Base-by-base conservation (phyloP, 345 rosid genomes). In the Eucalyptus cloeziana region DNA sequence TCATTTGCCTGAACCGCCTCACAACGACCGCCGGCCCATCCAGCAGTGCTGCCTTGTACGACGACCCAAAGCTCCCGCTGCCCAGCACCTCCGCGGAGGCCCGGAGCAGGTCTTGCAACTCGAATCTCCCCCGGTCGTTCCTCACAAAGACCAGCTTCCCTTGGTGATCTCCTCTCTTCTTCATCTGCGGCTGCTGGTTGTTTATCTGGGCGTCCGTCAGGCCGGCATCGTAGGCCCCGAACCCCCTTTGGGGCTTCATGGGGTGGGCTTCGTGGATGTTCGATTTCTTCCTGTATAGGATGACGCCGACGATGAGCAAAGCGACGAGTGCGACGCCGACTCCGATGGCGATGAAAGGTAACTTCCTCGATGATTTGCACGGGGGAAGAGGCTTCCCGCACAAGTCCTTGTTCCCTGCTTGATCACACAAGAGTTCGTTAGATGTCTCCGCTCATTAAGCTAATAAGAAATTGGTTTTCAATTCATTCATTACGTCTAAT, bases 81-180 rank as follows among this genome's bases (percentile, higher is more conserved):
- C 99, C 99, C 89, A 97, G 86, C 31, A 94, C 94, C 92, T 96
- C 96, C 10, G 99, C 99, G 0, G 98, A 95, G 2, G 99, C 96
- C 87, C 96, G 93, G 7, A 96, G 98, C 88, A 96, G 91, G 87
- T 96, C 97, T n/a, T 93, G 96, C 86, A 96, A 91, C 76, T 95
- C 96, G 52, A 97, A 97, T 86, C 60, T 93, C 90, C 94, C 96
- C 88, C 91, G 86, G 49, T 93, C 95, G 54, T 92, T 88, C 80
- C 94, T 89, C 11, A 95, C 93, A 71, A 97, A 97, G 69, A 91
- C 88, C 7, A 97, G 56, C 91, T 94, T 92, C 86, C 93, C 93
- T 3, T 85, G 85, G 15, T 40, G 85, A 76, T 22, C 60, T 86
- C 60, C 62, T 86, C 44, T 47, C 87, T 49, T 86, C 43, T 11